A percentile compares a stretch with the other conserved stretches of the same genome.
phyloP scores from a whole-genome alignment of 495 filamentous ascomycete species.

The Penicillium manginii region DNA sequence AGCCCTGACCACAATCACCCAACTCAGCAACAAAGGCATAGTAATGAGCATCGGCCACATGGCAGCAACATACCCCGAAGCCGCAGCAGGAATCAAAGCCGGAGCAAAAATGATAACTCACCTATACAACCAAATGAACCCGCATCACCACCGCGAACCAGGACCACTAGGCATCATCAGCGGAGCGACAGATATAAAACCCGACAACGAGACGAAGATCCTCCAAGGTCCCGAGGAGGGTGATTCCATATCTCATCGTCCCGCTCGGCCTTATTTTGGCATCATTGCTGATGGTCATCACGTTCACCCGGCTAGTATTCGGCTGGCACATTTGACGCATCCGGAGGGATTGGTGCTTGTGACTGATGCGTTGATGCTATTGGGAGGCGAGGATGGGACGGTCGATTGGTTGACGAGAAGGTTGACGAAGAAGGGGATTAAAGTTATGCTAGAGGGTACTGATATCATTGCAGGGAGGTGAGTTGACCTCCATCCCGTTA shows the following conservation, averaged over 20 bases:
- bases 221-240: not conserved
- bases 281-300: constrained; percentile 56
- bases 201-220: constrained; percentile 5
- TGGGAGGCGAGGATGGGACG: constrained; percentile 64
- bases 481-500: no score
- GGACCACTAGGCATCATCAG: constrained; percentile 46
- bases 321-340: constrained; percentile 45
- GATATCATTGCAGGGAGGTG: constrained; percentile 65
- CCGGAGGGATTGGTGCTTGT: constrained; percentile 49
- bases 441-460: constrained; percentile 59
- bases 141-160: constrained; percentile 71
- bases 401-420: constrained; percentile 69
- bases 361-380: constrained; percentile 53
- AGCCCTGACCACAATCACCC: constrained; percentile 54
- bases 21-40: constrained; percentile 54
- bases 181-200: not conserved
- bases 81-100: constrained; percentile 53
- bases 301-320: constrained; percentile 49
- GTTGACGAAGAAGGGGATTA: constrained; percentile 60
- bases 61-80: constrained; percentile 66
- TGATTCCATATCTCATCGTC: not conserved
- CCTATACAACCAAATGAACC: constrained; percentile 79
- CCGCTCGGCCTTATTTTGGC: constrained; percentile 47
- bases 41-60: constrained; percentile 66
- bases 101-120: constrained; percentile 77